Evolutionary conservation across 2,329 filamentous ascomycete species (phyloP), one percentile per base, ranked within the genome.

Genomic region (Nemania abortiva): DNA sequence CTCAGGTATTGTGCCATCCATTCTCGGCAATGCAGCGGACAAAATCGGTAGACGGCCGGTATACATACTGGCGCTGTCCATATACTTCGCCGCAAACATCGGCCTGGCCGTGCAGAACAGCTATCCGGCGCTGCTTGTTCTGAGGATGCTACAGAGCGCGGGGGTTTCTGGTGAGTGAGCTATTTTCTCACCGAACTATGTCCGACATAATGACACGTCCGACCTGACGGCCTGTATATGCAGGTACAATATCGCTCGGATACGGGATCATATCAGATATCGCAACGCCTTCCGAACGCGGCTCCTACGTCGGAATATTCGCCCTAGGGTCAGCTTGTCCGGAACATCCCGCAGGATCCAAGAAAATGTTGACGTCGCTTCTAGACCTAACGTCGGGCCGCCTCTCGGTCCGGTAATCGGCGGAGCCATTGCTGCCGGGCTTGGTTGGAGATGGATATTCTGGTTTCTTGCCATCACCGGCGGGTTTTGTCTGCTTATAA

Each of bases 221-320:
- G n/a, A 34, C 6, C n/a, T 52, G 27, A 52, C 15, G 37, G 52
- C 13, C 29, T 47, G 7, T 20, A 9, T 47, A 7, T 53, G 5
- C 39, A 76, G 72, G 72, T 29, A 72, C 71, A 6, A 65, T 73
- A 18, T 67, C 66, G 0, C 78, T 89, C 1, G 83, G 82, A 0
- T 83, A 83, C 22, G 87, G 83, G 0, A 81, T 88, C 1, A 82
- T 88, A 4, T 83, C 83, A 0, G 87, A 89, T 70, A 79, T 87
- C 6, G 81, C 83, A 0, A 85, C 83, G 0, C 81, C 82, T 3
- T 80, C 81, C 0, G 86, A 89, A 72, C 79, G 87, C 66, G 87
- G 87, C 0, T 80, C 79, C 2, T 88, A 85, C 72, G 82, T 88
- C 59, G 85, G 81, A 42, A 82, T 81, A 73, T 82, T 80, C 47